phyloP scores from a whole-genome alignment of 2,329 filamentous ascomycete genomes.

The Elsinoe perseae region DNA sequence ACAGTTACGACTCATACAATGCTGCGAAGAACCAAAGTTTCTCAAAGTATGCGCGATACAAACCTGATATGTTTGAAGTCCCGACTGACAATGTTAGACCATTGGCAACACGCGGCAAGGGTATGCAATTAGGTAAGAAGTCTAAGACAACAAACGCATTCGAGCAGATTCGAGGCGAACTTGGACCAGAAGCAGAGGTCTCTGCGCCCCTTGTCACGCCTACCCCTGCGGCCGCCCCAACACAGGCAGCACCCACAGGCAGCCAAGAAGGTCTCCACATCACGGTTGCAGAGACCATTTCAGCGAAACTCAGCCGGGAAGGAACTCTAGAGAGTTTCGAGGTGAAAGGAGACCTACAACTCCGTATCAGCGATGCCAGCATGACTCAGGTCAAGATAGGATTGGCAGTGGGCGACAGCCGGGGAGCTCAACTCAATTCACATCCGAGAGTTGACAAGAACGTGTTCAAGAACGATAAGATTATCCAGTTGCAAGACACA shows the following conservation, averaged over 20 bases:
- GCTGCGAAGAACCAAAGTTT: constrained; percentile 93
- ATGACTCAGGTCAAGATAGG: constrained; percentile 88
- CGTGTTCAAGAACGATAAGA: constrained; percentile 72
- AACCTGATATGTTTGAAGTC: not conserved
- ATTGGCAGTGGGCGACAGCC: constrained; percentile 65
- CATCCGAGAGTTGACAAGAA: constrained; percentile 94
- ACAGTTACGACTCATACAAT: constrained; percentile 89
- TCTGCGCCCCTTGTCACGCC: constrained; percentile 57
- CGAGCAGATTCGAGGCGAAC: constrained; percentile 83
- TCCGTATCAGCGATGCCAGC: constrained; percentile 79
- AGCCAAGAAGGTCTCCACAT: constrained; percentile 77
- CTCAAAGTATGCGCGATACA: constrained; percentile 51
- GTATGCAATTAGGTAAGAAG: constrained; percentile 99
- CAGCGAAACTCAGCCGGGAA: constrained; percentile 79
- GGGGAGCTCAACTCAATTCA: constrained; percentile 84
- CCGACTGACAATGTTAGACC: constrained; percentile 37
- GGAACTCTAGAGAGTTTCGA: constrained; percentile 78
- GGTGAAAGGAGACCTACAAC: constrained; percentile 84
- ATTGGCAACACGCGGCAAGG: constrained; percentile 76
- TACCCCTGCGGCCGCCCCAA: constrained; percentile 44
- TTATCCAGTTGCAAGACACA: constrained; percentile 83
- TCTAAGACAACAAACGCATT: constrained; percentile 97
- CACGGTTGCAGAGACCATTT: constrained; percentile 82
- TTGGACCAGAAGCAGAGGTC: constrained; percentile 79
- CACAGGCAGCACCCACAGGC: constrained; percentile 49